Conservation (phyloP, 2,329 filamentous ascomycete species). For the Epichloe amarillans region DNA sequence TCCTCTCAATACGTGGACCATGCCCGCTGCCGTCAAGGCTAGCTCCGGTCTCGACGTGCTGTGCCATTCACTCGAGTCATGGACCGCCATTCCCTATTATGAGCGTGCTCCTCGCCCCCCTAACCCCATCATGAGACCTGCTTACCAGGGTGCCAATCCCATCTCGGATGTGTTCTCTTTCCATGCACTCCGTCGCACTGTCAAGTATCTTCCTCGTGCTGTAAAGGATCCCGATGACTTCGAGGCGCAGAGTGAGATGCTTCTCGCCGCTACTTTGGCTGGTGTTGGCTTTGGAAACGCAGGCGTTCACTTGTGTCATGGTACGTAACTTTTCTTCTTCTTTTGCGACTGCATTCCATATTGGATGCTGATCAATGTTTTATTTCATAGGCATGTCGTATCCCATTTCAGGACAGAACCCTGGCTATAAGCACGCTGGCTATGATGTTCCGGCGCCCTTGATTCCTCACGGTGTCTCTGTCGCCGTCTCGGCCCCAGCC, state of each 20-base stretch:
- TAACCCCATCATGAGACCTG: slow-evolving; percentile 82
- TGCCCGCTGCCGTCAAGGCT: slow-evolving; percentile 89
- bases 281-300: slow-evolving; percentile 97
- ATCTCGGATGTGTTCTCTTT: slow-evolving; percentile 97
- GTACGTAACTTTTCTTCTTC: slow-evolving; percentile 21
- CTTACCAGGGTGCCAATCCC: slow-evolving; percentile 94
- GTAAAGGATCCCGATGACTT: slow-evolving; percentile 79
- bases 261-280: slow-evolving; percentile 83
- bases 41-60: slow-evolving; percentile 87
- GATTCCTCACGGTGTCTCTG: slow-evolving; percentile 91
- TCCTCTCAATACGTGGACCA: slow-evolving; percentile 83
- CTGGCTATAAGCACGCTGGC: slow-evolving; percentile 73
- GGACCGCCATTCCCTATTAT: slow-evolving; percentile 92
- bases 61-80: slow-evolving; percentile 89
- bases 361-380: not conserved
- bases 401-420: slow-evolving; percentile 91
- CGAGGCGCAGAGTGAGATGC: slow-evolving; percentile 91
- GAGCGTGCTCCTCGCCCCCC: slow-evolving; percentile 77
- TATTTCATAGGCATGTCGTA: slow-evolving; percentile 69
- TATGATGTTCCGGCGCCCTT: slow-evolving; percentile 66
- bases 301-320: slow-evolving; percentile 69
- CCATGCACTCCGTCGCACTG: slow-evolving; percentile 65
- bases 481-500: slow-evolving; percentile 83
- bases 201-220: slow-evolving; percentile 84
- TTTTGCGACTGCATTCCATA: not conserved